Percentiles rank a stretch among this genome's conserved stretches.
These are phyloP conservation scores for Heteromeles arbutifolia DNA, from an alignment of 306 rosid genomes.

Conservation along the genomic window DNA sequence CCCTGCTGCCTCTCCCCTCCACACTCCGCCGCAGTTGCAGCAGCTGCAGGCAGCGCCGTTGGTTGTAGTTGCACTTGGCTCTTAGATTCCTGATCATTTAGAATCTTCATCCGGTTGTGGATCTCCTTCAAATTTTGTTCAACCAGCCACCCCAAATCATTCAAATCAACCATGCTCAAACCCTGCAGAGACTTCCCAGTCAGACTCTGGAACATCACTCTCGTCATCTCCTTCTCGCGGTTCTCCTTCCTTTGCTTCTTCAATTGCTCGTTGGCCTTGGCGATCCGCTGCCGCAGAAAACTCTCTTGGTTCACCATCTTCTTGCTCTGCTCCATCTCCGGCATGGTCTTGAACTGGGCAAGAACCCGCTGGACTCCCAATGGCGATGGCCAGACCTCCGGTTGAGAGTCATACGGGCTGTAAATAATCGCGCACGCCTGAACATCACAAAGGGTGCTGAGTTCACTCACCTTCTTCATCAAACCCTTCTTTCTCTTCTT, in stretches of 20 bases:
- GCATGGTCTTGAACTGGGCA: conserved; percentile 21
- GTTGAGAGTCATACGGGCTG: conserved; percentile 32
- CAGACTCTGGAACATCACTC: conserved; percentile 16
- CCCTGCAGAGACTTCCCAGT: not conserved
- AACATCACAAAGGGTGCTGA: conserved; percentile 44
- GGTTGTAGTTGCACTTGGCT: not conserved
- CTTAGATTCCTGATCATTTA: not conserved
- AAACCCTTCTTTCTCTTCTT: conserved; percentile 64
- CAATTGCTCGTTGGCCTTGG: conserved; percentile 13
- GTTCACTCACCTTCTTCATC: conserved; percentile 45
- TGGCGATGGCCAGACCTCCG: conserved; percentile 43
- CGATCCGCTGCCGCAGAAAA: conserved; percentile 19
- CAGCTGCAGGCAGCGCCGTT: not conserved
- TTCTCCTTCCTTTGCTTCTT: conserved; percentile 21
- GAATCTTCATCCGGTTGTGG: conserved; percentile 3
- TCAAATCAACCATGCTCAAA: conserved; percentile 16
- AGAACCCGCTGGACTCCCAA: conserved; percentile 21
- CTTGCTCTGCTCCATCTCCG: conserved; percentile 22
- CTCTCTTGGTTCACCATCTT: conserved; percentile 31
- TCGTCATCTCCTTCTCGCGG: conserved; percentile 20
- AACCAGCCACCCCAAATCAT: conserved; percentile 21
- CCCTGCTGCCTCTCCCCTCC: not conserved
- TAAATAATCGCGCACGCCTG: conserved; percentile 46
- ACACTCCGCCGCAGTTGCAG: not conserved
- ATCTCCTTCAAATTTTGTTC: conserved; percentile 23